Evolutionary conservation across 1,284 basidiomycete genomes (phyloP), one percentile per base, ranked within the genome.

Genomic region (Malassezia nana): DNA sequence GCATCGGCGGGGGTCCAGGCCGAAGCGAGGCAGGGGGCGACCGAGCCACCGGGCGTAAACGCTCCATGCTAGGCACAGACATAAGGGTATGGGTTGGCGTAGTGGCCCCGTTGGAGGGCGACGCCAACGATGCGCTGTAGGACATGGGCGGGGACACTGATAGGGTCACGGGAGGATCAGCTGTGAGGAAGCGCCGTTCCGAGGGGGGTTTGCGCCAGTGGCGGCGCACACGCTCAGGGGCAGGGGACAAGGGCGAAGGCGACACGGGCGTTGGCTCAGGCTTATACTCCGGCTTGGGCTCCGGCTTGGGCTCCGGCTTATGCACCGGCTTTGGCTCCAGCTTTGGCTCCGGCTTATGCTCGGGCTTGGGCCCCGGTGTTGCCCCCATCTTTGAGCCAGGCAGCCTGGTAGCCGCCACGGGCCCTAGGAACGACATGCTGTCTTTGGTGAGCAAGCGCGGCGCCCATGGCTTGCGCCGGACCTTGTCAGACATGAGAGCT

Each of bases 111-210:
- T 22, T 4, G 10, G n/a, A 6, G 10, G 32, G 46, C 2, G 33
- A 25, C 7, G 22, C 18, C 10, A 32, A 22, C 31, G 24, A 42
- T 12, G 28, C 25, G 15, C n/a, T 28, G 30, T 44, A 10, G 12
- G 20, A 26, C 26, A 20, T 26, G 45, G 41, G 28, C 26, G 30
- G 24, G 48, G 44, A 24, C 40, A 42, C 30, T 45, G 46, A 26
- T 45, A 60, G 26, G 3, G 51, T 46, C 25, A 26, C 45, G 6
- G 22, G 20, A 13, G 45, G 35, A 6, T 39, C 35, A 1, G 44
- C 20, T 5, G 42, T 45, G 9, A 45, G 20, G 28, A 40, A 35
- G 29, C 29, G 32, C 15, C 49, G 52, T 15, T 18, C 26, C 16
- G 29, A 9, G 15, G 6, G 18, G 8, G 45, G 18, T 24, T 24